A percentile compares a stretch with the other conserved stretches of the same genome.
Conservation (phyloP, 2,329 filamentous ascomycete species). For the Microdochium trichocladiopsis region DNA sequence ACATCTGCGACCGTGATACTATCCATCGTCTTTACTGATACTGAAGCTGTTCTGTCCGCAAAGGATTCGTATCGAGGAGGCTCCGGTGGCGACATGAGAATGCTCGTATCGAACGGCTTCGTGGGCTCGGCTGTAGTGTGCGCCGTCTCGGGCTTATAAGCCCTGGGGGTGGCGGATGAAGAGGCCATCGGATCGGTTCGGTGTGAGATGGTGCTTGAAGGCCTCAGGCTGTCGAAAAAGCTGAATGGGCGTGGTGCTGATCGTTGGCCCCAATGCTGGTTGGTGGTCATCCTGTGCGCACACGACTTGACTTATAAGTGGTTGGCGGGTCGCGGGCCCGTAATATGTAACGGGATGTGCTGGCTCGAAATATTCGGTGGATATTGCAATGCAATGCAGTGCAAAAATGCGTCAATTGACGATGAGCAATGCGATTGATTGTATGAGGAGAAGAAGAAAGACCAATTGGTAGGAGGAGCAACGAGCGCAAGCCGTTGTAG, state of each 20-base stretch:
- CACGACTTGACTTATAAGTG: neutral
- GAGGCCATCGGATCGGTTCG: neutral
- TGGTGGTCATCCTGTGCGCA: neutral
- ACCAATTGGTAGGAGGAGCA: neutral
- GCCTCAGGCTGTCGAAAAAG: neutral
- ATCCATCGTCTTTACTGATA: slow-evolving; percentile 9
- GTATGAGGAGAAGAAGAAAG: neutral
- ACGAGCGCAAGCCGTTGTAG: neutral
- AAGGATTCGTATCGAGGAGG: slow-evolving; percentile 46
- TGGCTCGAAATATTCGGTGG: no score
- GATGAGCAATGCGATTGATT: neutral
- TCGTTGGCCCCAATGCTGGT: neutral
- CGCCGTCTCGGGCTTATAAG: neutral
- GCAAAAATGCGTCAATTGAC: neutral
- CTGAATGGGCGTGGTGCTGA: neutral
- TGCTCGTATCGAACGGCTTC: slow-evolving; percentile 41
- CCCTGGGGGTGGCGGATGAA: neutral
- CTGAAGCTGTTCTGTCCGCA: slow-evolving; percentile 17
- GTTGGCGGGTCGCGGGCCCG: neutral
- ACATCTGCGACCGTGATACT: slow-evolving; percentile 14
- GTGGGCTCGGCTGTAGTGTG: slow-evolving; percentile 16
- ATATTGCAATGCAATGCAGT: neutral
- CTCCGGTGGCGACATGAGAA: slow-evolving; percentile 57
- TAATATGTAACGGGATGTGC: neutral
- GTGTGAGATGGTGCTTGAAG: neutral